These are phyloP conservation scores for Phytophthora europaea DNA, from an alignment of 352 stramenopile species.

Conservation along the genomic window DNA sequence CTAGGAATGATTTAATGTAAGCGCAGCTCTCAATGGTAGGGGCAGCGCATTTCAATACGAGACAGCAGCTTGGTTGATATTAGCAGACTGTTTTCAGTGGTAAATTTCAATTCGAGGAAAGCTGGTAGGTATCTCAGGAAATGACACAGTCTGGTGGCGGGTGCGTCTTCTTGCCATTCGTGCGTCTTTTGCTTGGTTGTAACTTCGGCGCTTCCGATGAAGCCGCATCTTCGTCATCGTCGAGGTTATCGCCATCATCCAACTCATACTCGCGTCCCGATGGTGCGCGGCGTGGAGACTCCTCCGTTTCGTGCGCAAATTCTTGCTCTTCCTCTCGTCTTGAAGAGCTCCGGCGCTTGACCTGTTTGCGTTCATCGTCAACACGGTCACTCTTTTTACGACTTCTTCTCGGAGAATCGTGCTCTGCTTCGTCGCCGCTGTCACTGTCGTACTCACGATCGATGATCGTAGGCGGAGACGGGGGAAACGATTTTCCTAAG, in stretches of 20 bases:
- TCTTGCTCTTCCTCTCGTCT: slow-evolving; percentile 8
- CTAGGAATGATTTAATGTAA: slow-evolving; percentile 41
- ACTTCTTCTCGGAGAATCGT: slow-evolving; percentile 19
- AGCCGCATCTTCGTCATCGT: slow-evolving; percentile 13
- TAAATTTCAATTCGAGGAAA: neutral
- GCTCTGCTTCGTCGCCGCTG: slow-evolving; percentile 26
- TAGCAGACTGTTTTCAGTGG: neutral
- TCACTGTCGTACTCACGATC: slow-evolving; percentile 38
- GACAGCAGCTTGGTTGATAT: slow-evolving; percentile 17
- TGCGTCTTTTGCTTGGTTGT: slow-evolving; percentile 62
- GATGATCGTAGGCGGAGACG: slow-evolving; percentile 24
- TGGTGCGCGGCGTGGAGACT: slow-evolving; percentile 14
- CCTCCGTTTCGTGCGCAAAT: slow-evolving; percentile 6
- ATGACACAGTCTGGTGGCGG: slow-evolving; percentile 47
- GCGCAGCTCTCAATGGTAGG: slow-evolving; percentile 35
- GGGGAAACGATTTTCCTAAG: slow-evolving; percentile 17
- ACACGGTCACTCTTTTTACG: slow-evolving; percentile 18
- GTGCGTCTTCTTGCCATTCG: slow-evolving; percentile 74
- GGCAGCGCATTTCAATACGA: slow-evolving; percentile 28
- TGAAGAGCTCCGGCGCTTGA: slow-evolving; percentile 7
- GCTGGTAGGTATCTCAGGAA: slow-evolving; percentile 34
- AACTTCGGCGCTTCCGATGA: slow-evolving; percentile 19
- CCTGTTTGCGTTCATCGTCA: slow-evolving; percentile 10
- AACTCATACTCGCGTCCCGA: slow-evolving; percentile 10
- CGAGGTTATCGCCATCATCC: slow-evolving; percentile 27